A percentile compares a stretch with the other conserved stretches of the same genome.
Conservation (phyloP, 2,329 filamentous ascomycete species). For the Cordyceps javanica region DNA sequence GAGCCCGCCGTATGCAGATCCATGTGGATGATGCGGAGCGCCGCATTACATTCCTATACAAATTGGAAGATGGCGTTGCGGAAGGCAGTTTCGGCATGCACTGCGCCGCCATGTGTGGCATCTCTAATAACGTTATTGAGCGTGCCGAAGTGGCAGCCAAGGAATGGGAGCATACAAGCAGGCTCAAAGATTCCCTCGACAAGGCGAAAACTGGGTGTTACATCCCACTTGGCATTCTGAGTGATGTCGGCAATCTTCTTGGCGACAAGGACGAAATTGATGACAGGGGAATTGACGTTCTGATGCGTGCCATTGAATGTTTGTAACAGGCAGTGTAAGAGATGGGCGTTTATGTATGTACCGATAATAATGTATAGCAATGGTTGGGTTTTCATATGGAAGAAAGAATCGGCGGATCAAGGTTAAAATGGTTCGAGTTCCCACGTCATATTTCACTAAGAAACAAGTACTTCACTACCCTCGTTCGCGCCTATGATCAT, state of each 20-base stretch:
- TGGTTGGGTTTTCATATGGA: not conserved
- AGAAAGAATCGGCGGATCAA: not conserved
- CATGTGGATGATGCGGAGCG: constrained; percentile 79
- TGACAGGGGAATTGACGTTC: constrained; percentile 49
- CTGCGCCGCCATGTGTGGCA: constrained; percentile 96
- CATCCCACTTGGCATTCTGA: constrained; percentile 78
- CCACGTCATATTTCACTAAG: not conserved
- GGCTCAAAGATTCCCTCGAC: constrained; percentile 82
- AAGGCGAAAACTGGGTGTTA: constrained; percentile 72
- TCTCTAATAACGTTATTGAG: constrained; percentile 74
- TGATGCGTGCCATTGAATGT: constrained; percentile 54
- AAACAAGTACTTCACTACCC: not conserved
- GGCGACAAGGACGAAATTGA: constrained; percentile 48
- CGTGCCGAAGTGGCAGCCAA: constrained; percentile 80
- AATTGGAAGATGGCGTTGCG: constrained; percentile 85
- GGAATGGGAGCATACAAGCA: constrained; percentile 92
- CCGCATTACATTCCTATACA: constrained; percentile 94
- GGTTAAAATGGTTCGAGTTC: not conserved
- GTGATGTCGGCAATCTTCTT: constrained; percentile 76
- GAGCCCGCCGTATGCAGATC: constrained; percentile 86
- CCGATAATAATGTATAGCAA: not conserved
- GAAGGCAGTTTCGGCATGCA: constrained; percentile 99
- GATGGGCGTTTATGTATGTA: not conserved
- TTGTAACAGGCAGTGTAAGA: constrained; percentile 32
- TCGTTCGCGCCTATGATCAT: too few species aligned